These are phyloP conservation scores for Coemansia furcata DNA, from an alignment of 192 early-diverging fungal species.

Conservation along the genomic window DNA sequence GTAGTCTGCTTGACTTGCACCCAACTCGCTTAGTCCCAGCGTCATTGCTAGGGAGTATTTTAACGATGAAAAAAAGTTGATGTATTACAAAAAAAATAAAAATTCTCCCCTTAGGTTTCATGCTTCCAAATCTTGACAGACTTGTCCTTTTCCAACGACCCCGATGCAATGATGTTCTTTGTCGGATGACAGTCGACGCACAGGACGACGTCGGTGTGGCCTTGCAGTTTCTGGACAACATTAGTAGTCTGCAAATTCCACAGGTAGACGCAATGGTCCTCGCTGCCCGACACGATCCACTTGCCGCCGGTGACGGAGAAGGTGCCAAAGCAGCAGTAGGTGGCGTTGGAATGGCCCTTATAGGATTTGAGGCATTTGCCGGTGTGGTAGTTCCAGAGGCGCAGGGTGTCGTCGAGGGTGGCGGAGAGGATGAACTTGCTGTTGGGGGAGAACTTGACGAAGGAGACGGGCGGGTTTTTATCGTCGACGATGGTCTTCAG, in stretches of 20 bases:
- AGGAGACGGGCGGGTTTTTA: conserved; percentile 93
- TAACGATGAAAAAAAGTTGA: too few relatives aligned
- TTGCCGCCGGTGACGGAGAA: conserved; percentile 86
- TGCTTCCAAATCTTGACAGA: conserved; percentile 82
- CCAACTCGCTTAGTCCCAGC: too few relatives aligned
- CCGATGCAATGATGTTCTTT: conserved; percentile 93
- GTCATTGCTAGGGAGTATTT: too few relatives aligned
- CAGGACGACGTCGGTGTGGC: conserved; percentile 91
- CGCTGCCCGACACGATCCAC: conserved; percentile 95
- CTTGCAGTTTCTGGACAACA: conserved; percentile 90
- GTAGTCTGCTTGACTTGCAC: too few relatives aligned
- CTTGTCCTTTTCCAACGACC: conserved; percentile 87
- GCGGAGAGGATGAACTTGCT: conserved; percentile 97
- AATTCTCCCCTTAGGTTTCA: conserved; percentile 19
- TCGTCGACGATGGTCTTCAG: conserved; percentile 96
- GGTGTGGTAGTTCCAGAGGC: conserved; percentile 90
- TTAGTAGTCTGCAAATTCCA: conserved; percentile 97
- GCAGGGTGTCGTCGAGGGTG: conserved; percentile 88
- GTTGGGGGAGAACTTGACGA: conserved; percentile 98
- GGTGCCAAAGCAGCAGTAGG: conserved; percentile 91
- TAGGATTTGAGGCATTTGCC: conserved; percentile 97
- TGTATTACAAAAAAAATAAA: neutral
- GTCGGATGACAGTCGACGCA: conserved; percentile 92
- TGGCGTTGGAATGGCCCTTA: conserved; percentile 83
- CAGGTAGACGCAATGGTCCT: conserved; percentile 92